A percentile compares a stretch with the other conserved stretches of the same genome.
Evolutionary conservation across 2,329 filamentous ascomycete genomes (phyloP).

Genomic region (Venturiaceae sp.): DNA sequence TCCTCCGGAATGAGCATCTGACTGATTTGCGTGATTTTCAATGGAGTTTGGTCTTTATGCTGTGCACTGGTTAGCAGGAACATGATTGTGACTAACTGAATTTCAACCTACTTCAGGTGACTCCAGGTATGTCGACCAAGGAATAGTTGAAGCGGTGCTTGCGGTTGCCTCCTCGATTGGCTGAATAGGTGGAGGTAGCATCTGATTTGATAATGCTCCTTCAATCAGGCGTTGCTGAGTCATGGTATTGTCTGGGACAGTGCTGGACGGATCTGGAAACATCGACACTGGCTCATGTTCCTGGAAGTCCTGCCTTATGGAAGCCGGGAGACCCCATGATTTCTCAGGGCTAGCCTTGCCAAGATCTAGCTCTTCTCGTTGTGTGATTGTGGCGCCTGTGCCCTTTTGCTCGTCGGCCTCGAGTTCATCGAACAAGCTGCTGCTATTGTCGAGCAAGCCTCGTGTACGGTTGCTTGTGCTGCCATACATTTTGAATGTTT

Average conservation of each 20-base stretch:
- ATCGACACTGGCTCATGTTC: slow-evolving; percentile 1
- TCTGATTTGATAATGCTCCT: not conserved
- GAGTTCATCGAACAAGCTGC: not conserved
- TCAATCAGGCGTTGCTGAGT: slow-evolving; percentile 4
- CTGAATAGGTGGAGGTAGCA: not conserved
- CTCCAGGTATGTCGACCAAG: slow-evolving; percentile 3
- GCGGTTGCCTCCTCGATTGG: not conserved
- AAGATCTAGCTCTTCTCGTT: not conserved
- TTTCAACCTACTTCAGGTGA: not conserved
- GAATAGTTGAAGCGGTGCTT: not conserved
- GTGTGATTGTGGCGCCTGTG: not conserved
- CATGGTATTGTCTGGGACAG: slow-evolving; percentile 6
- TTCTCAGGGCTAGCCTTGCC: not conserved
- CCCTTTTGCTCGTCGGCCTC: not conserved
- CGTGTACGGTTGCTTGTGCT: not conserved
- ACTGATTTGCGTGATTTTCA: not conserved
- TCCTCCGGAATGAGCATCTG: not conserved
- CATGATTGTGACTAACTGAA: too few relatives aligned
- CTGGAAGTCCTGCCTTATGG: not conserved
- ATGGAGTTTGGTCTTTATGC: not conserved
- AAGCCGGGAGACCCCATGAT: slow-evolving; percentile 4
- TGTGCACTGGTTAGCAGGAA: not conserved
- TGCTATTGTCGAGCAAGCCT: not conserved
- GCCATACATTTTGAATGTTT: not conserved
- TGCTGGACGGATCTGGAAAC: slow-evolving; percentile 7